Conservation (phyloP, 305 asterid species). For the Nicotiana rustica region DNA sequence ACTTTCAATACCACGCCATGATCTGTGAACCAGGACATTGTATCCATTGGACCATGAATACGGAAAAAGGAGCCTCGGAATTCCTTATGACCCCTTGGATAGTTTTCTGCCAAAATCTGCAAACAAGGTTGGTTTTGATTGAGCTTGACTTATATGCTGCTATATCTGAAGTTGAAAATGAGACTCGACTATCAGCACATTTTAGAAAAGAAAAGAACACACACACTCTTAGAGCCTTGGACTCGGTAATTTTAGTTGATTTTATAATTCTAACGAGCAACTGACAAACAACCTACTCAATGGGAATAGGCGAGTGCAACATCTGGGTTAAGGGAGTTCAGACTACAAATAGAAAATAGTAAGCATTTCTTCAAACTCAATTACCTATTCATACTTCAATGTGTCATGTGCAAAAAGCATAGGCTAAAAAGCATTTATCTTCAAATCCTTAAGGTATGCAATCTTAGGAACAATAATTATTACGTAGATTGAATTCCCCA, state of each 20-base stretch:
- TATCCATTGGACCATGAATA: slow-evolving; percentile 83
- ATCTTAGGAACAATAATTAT: neutral
- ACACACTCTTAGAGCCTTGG: neutral
- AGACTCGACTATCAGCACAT: neutral
- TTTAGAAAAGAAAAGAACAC: neutral
- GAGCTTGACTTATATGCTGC: slow-evolving; percentile 13
- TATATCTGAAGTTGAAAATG: slow-evolving; percentile 8
- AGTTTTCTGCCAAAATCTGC: slow-evolving; percentile 81
- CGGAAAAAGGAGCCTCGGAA: slow-evolving; percentile 90
- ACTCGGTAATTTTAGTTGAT: neutral
- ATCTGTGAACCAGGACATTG: slow-evolving; percentile 92
- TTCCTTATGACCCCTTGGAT: slow-evolving; percentile 94
- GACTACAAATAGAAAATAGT: neutral
- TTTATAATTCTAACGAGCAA: neutral
- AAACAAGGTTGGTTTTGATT: slow-evolving; percentile 19
- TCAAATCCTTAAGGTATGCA: neutral
- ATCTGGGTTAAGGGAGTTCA: neutral
- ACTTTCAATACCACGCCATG: slow-evolving; percentile 87
- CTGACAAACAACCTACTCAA: neutral
- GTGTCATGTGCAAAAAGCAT: neutral
- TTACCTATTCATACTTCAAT: neutral
- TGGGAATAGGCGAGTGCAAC: neutral
- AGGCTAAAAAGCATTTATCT: neutral
- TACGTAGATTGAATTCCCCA: neutral
- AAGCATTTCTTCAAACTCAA: neutral